phyloP scores from a whole-genome alignment of 441 rosid species.

The Erodium moschatum region DNA sequence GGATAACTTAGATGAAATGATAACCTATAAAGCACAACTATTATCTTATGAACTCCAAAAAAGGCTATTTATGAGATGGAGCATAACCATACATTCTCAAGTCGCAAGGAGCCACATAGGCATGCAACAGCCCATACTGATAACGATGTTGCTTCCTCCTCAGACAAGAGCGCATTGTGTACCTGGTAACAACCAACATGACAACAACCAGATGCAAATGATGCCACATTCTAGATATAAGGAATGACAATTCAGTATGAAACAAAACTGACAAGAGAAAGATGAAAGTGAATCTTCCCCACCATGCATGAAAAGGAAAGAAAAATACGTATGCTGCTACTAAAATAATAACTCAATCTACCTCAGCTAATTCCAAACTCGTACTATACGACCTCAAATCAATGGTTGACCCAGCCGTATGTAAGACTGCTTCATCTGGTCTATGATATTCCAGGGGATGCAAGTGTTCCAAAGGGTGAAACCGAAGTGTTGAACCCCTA shows the following conservation, averaged over 20 bases:
- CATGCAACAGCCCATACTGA: conserved; percentile 89
- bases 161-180: conserved; percentile 56
- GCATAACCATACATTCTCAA: conserved; percentile 55
- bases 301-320: conserved; percentile 1
- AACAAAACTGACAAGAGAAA: not conserved
- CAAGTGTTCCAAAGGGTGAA: conserved; percentile 90
- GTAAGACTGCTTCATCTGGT: conserved; percentile 52
- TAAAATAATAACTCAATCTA: conserved; percentile 23
- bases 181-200: conserved; percentile 44
- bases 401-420: conserved; percentile 52
- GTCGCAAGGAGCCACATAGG: conserved; percentile 83
- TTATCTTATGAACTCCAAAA: not conserved
- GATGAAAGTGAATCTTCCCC: not conserved
- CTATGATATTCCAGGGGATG: conserved; percentile 74
- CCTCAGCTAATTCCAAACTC: conserved; percentile 81
- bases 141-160: conserved; percentile 85
- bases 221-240: not conserved
- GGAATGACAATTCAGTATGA: not conserved
- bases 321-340: not conserved
- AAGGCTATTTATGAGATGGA: conserved; percentile 9
- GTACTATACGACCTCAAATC: conserved; percentile 63
- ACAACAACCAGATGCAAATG: conserved; percentile 8
- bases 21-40: not conserved
- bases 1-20: too few relatives aligned
- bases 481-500: conserved; percentile 62